A percentile compares a stretch with the other conserved stretches of the same genome.
phyloP scores from a whole-genome alignment of 1,284 basidiomycete genomes.

The Hortiboletus rubellus region DNA sequence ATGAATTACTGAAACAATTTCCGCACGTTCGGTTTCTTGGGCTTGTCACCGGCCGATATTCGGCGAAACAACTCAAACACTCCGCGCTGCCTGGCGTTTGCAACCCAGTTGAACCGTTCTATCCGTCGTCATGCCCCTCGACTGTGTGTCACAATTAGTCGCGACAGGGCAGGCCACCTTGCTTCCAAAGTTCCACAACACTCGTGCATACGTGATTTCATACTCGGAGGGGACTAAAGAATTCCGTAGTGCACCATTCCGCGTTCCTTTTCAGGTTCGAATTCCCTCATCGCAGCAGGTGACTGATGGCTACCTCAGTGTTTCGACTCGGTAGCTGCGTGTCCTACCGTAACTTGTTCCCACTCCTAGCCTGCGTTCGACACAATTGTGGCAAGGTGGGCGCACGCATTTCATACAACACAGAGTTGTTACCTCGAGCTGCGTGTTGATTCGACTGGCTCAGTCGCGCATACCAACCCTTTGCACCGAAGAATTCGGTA shows the following conservation, averaged over 20 bases:
- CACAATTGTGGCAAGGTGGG: slow-evolving; percentile 12
- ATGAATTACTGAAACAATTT: slow-evolving; percentile 11
- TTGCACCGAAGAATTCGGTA: slow-evolving; percentile 1
- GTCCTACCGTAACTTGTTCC: slow-evolving; percentile 17
- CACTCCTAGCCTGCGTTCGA: slow-evolving; percentile 8
- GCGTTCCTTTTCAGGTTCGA: background rate
- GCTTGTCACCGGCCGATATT: background rate
- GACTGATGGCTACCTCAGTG: slow-evolving; percentile 5
- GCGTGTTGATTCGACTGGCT: slow-evolving; percentile 5
- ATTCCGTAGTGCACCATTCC: background rate
- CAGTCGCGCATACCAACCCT: background rate
- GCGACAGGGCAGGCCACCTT: background rate
- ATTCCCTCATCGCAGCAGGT: background rate
- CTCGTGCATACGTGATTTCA: slow-evolving; percentile 20
- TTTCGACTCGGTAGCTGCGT: slow-evolving; percentile 17
- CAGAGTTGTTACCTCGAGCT: background rate
- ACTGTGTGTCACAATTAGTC: slow-evolving; percentile 4
- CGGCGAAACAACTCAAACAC: background rate
- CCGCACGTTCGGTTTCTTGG: slow-evolving; percentile 3
- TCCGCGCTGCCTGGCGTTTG: background rate
- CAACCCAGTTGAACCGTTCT: background rate
- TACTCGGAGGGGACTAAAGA: slow-evolving; percentile 1
- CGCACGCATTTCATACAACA: slow-evolving; percentile 20
- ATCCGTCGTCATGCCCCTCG: background rate
- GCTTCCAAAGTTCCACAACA: background rate